Evolutionary conservation across 2,329 filamentous ascomycete genomes (phyloP).

Genomic region (Aspergillus puulaauensis): DNA sequence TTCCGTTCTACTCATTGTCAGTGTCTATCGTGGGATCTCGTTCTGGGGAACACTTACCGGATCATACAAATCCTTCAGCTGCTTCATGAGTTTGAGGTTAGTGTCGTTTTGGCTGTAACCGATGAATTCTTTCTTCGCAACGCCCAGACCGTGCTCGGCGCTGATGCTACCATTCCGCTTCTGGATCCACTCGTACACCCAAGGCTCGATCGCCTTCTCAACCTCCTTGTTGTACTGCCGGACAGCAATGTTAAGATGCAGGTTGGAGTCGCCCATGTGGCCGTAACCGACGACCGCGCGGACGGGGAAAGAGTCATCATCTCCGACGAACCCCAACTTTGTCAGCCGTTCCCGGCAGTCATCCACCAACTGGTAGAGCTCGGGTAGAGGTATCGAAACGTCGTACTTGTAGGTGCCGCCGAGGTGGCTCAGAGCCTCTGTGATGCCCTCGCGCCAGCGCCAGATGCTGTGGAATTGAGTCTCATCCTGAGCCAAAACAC

Average conservation of each 20-base stretch:
- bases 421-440: conserved; percentile 83
- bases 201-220: conserved; percentile 86
- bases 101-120: conserved; percentile 87
- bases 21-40: not conserved
- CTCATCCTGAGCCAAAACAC: conserved; percentile 88
- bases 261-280: conserved; percentile 95
- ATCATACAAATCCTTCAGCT: conserved; percentile 91
- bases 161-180: conserved; percentile 89
- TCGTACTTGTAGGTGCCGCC: conserved; percentile 99
- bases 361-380: conserved; percentile 87
- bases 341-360: conserved; percentile 74
- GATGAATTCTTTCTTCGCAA: conserved; percentile 95
- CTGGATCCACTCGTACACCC: conserved; percentile 95
- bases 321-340: conserved; percentile 73
- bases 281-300: conserved; percentile 93
- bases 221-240: conserved; percentile 82
- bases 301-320: conserved; percentile 73
- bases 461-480: conserved; percentile 84
- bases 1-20: conserved; percentile 69
- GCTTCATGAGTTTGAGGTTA: conserved; percentile 88
- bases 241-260: conserved; percentile 88
- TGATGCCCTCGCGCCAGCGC: conserved; percentile 90
- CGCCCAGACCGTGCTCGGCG: conserved; percentile 89
- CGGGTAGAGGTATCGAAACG: conserved; percentile 83
- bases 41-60: conserved; percentile 62